A percentile compares a stretch with the other conserved stretches of the same genome.
Conservation (phyloP, 768 basidiomycete genomes). For the Tremella fuciformis region DNA sequence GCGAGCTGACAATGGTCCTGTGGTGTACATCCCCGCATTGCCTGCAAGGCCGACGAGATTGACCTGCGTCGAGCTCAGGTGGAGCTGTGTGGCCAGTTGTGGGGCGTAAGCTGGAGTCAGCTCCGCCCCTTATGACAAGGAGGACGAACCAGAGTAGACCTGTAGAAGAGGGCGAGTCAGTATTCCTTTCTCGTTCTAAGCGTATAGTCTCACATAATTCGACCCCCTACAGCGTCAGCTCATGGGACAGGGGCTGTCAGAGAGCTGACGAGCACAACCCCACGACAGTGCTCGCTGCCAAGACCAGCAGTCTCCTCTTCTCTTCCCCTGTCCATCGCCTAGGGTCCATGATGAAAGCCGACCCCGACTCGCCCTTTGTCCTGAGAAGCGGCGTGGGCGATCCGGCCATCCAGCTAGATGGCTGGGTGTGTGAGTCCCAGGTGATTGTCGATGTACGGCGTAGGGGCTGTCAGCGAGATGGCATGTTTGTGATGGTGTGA, state of each 20-base stretch:
- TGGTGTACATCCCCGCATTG: conserved; percentile 71
- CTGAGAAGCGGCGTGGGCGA: conserved; percentile 1
- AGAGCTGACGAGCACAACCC: neutral
- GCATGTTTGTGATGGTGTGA: too few relatives aligned
- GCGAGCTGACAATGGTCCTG: conserved; percentile 61
- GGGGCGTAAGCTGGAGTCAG: conserved; percentile 71
- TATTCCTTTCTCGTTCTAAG: neutral
- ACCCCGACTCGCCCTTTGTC: neutral
- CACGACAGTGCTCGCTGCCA: neutral
- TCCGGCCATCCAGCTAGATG: neutral
- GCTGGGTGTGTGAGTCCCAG: too few relatives aligned
- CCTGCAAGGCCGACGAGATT: conserved; percentile 65
- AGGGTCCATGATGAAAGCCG: too few relatives aligned
- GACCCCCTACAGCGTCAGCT: conserved; percentile 8
- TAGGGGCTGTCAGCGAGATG: too few relatives aligned
- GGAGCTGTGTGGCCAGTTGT: conserved; percentile 73
- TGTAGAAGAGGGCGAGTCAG: neutral
- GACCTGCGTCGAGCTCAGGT: conserved; percentile 72
- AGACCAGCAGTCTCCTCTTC: neutral
- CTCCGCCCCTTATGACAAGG: neutral
- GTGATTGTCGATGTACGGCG: too few relatives aligned
- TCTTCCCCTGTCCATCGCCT: neutral
- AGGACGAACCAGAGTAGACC: conserved; percentile 16
- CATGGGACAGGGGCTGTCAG: neutral
- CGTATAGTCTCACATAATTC: conserved; percentile 17